Base-by-base conservation (phyloP, 257 asterid species). In the Solanum arcanum region DNA sequence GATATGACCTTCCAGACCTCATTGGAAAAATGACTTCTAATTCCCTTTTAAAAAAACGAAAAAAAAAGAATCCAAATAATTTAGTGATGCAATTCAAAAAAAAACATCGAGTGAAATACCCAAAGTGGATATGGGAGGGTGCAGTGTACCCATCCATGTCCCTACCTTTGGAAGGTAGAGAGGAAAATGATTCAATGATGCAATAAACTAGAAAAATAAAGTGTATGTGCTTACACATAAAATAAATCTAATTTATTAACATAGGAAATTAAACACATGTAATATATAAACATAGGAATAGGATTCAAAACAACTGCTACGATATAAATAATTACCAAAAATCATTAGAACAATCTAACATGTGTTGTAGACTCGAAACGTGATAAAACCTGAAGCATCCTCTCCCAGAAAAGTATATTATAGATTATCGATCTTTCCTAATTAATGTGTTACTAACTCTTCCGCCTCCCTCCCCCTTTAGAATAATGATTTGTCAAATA, bases 11-110 rank as follows among this genome's bases (percentile, higher is more conserved):
- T 56, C 89, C 89, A 70, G 93, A 89, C 88, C 86, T 83, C 56
- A 87, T 83, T 9, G 99, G 95, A 88, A 96, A 96, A 88, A 88
- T 92, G 90, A 96, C 89, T 70, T 86, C 93, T 49, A 90, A 80
- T 70, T 89, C 91, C 83, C 83, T 90, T 89, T 98, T 72, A 93
- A 86, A 77, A 76, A 23, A 82, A 78, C 29, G 77, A 87, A 14
- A 78, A 56, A 76, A 77, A 52, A 82, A 49, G 73, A 83, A 80
- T 46, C 75, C 68, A 42, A 49, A 75, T 47, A 86, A 75, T 56
- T 84, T 25, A 18, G 74, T 39, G 59, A 33, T 37, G 90, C 31
- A 41, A 59, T 62, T 27, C 73, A 66, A 66, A 66, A 66, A 25
- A 62, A 60, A 18, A 66, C 14, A 66, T 13, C 73, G 37, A 27